A percentile compares a stretch with the other conserved stretches of the same genome.
phyloP scores from a whole-genome alignment of 805 yeast species.

The Candida pini region DNA sequence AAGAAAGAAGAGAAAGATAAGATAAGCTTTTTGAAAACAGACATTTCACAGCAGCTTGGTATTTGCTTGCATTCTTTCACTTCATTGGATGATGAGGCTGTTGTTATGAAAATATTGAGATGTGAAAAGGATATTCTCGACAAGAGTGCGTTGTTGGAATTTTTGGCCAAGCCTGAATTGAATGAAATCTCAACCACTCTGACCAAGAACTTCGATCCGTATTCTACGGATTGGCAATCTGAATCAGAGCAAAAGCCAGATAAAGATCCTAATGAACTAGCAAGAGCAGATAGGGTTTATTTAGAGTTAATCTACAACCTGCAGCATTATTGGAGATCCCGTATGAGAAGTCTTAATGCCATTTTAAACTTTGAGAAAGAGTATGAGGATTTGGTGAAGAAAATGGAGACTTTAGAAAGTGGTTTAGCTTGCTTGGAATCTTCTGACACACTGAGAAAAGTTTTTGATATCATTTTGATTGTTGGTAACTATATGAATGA shows the following conservation, averaged over 20 bases:
- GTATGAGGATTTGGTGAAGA: slow-evolving; percentile 61
- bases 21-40: slow-evolving; percentile 69
- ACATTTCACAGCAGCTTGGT: slow-evolving; percentile 90
- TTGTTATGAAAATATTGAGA: slow-evolving; percentile 63
- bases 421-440: slow-evolving; percentile 64
- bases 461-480: slow-evolving; percentile 78
- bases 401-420: slow-evolving; percentile 63
- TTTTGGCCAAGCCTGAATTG: slow-evolving; percentile 69
- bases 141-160: slow-evolving; percentile 75
- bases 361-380: slow-evolving; percentile 72
- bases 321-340: slow-evolving; percentile 85
- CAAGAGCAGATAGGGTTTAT: slow-evolving; percentile 81
- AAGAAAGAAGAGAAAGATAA: slow-evolving; percentile 47
- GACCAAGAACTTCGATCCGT: slow-evolving; percentile 73
- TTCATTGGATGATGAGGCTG: slow-evolving; percentile 51
- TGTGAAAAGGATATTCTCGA: slow-evolving; percentile 71
- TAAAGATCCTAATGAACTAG: slow-evolving; percentile 70
- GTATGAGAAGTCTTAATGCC: slow-evolving; percentile 77
- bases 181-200: slow-evolving; percentile 68
- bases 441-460: slow-evolving; percentile 62
- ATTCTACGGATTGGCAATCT: slow-evolving; percentile 63
- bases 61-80: slow-evolving; percentile 83
- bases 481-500: slow-evolving; percentile 98
- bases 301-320: slow-evolving; percentile 78
- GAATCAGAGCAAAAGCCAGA: slow-evolving; percentile 41